phyloP scores from a whole-genome alignment of 164 flowering plant genomes.

The Protea cynaroides region DNA sequence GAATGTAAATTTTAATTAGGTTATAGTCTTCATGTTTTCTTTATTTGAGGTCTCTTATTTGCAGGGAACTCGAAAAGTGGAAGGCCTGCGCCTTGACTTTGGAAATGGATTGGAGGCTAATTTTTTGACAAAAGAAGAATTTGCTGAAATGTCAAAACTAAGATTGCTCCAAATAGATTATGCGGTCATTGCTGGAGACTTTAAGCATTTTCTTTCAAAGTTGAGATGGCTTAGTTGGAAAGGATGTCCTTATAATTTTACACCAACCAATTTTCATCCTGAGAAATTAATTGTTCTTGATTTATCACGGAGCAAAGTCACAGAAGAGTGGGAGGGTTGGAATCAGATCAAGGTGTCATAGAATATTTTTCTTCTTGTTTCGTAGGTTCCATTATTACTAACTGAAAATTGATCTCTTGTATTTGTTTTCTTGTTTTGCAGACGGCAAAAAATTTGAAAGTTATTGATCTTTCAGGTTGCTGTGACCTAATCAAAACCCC shows the following conservation, averaged over 20 bases:
- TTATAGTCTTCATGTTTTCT: background rate
- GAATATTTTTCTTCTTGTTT: background rate
- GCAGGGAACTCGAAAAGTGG: background rate
- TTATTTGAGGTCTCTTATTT: background rate
- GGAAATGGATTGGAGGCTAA: background rate
- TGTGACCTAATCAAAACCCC: background rate
- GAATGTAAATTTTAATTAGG: too few relatives aligned
- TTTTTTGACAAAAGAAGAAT: background rate
- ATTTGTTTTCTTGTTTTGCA: background rate
- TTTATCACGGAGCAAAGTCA: background rate
- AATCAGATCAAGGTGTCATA: background rate
- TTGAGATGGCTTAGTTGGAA: background rate
- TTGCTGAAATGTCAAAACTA: slow-evolving; percentile 1
- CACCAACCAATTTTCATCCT: background rate
- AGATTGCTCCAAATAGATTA: background rate
- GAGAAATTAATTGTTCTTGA: slow-evolving; percentile 4
- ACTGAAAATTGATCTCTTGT: too few relatives aligned
- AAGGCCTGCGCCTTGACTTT: too few relatives aligned
- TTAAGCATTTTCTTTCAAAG: background rate
- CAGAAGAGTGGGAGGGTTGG: background rate
- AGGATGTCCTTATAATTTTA: background rate
- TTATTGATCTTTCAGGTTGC: background rate
- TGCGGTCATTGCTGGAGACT: background rate
- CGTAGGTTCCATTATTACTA: background rate
- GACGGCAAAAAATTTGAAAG: background rate